These are phyloP conservation scores for Picea abies DNA, from an alignment of 83 land plant genomes.

Conservation along the genomic window DNA sequence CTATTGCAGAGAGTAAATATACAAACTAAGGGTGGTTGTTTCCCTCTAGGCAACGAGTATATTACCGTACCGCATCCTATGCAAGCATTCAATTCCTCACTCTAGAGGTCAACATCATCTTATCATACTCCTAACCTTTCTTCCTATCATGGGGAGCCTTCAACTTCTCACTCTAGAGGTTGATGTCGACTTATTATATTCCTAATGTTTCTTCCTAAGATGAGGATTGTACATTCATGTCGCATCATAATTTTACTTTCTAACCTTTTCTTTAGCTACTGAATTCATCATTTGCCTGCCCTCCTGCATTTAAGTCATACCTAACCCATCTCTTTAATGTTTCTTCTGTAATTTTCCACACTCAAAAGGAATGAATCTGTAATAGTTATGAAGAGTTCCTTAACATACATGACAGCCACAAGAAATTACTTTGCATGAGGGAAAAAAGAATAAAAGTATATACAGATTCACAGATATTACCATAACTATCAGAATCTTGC, in stretches of 20 bases:
- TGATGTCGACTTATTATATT: too few species aligned
- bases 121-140: too few species aligned
- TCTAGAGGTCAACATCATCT: too few species aligned
- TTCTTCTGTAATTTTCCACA: background rate
- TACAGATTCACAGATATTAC: slow-evolving; percentile 30
- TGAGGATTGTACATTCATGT: too few species aligned
- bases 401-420: background rate
- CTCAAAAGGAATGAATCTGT: background rate
- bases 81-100: too few species aligned
- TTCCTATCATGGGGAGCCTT: too few species aligned
- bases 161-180: too few species aligned
- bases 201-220: too few species aligned
- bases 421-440: background rate
- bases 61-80: background rate
- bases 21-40: background rate
- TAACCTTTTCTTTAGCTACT: background rate
- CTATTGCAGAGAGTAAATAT: too few species aligned
- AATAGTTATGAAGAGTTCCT: background rate
- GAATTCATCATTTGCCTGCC: background rate
- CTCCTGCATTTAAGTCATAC: background rate
- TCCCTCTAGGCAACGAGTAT: background rate
- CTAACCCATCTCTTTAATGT: background rate
- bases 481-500: slow-evolving; percentile 90
- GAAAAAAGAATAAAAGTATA: background rate
- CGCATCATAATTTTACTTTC: background rate